Evolutionary conservation across 2,329 filamentous ascomycete genomes (phyloP), one percentile per base, ranked within the genome.

Genomic region (Mycosphaerella arachidis): DNA sequence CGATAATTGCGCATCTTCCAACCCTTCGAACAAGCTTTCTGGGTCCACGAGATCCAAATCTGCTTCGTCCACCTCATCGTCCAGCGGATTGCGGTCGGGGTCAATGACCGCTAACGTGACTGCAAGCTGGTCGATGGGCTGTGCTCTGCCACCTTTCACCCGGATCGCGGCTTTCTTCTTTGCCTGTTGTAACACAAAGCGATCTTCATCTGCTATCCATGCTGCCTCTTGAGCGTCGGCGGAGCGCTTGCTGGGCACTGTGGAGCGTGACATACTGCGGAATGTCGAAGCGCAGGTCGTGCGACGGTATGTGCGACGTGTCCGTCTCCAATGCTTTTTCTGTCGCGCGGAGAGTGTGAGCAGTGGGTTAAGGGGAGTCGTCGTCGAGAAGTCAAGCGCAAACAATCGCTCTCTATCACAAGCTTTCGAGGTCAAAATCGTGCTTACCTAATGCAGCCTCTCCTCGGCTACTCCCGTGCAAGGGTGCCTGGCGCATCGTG

Each of bases 161-260:
- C 94, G 88, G 67, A 99, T 95, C 66, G 92, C 90, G 46, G 94
- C 93, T 80, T 97, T 97, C 80, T 95, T 97, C 82, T 97, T 99
- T 51, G 93, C 89, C 77, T 99, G 94, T 76, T 92, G 92, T 71
- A 99, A 80, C 58, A 97, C 94, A 71, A 99, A 99, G 65, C 89
- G 87, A 78, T 99, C 94, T 75, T 99, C 94, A 69, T 96, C 90
- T 55, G 93, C 90, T 20, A 97, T 90, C 82, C 94, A 99, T 24
- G 78, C 78, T 58, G 77, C 78, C 67, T 82, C 79, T 63, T 78
- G 76, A 37, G 76, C 77, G 61, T 80, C 77, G 18, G 75, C 76
- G 13, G 61, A 56, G 46, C 78, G 77, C 67, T 80, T 81, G 60
- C 62, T 66, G 30, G 68, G 72, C 33, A 78, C 68, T 5, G 71